phyloP scores from a whole-genome alignment of 169 alveolate species.

The Plasmodium gonderi region DNA sequence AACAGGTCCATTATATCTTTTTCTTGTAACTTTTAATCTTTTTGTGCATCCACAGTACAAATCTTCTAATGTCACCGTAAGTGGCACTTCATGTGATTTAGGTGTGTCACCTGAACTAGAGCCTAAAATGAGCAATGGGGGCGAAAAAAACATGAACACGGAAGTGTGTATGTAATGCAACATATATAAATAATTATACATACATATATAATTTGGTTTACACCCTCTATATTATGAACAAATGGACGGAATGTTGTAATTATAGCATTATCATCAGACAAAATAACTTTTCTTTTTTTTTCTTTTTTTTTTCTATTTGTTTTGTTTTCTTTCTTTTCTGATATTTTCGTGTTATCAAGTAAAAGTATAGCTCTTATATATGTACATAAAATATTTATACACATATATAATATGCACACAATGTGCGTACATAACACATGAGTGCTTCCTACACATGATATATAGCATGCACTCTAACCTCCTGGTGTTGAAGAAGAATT shows the following conservation, averaged over 20 bases:
- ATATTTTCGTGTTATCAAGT: not conserved
- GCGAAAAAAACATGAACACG: not conserved
- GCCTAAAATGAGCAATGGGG: not conserved
- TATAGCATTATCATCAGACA: not conserved
- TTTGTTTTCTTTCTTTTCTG: not conserved
- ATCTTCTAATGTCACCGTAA: slow-evolving; percentile 86
- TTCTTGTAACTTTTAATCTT: slow-evolving; percentile 85
- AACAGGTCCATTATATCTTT: slow-evolving; percentile 76
- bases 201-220: not conserved
- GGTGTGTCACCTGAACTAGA: slow-evolving; percentile 8
- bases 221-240: not conserved
- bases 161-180: too few species aligned
- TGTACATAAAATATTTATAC: not conserved
- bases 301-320: not conserved
- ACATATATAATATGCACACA: not conserved
- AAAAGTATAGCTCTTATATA: not conserved
- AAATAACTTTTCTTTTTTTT: not conserved
- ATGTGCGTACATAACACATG: not conserved
- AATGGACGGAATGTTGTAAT: not conserved
- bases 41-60: slow-evolving; percentile 82
- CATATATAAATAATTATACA: too few species aligned
- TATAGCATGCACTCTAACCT: too few species aligned
- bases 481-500: not conserved
- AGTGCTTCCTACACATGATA: too few species aligned
- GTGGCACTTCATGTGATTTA: slow-evolving; percentile 80